Evolutionary conservation across 73 alveolate species (phyloP).

Genomic region (Breviolum minutum): DNA sequence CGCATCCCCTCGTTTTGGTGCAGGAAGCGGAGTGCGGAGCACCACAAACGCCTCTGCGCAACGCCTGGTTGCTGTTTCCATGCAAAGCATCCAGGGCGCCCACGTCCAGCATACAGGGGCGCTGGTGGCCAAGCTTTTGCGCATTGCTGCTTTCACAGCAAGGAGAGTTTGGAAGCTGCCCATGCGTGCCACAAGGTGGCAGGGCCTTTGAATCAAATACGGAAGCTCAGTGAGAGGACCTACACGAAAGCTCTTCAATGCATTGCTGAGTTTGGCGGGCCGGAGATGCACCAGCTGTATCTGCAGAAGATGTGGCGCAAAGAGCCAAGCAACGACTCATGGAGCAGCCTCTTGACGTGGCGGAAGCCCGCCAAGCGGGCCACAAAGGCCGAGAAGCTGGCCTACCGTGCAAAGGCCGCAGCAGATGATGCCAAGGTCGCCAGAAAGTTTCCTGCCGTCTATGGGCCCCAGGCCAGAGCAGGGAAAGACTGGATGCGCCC

Average conservation of each 20-base stretch:
- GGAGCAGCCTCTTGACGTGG: not conserved
- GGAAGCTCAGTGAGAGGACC: too few relatives aligned
- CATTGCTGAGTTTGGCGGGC: not conserved
- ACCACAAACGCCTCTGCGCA: not conserved
- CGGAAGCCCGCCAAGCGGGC: not conserved
- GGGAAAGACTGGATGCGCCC: not conserved
- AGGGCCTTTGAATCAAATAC: not conserved
- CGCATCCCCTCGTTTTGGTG: not conserved
- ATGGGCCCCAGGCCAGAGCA: not conserved
- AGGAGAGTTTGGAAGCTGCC: not conserved
- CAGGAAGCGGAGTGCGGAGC: not conserved
- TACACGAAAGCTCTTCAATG: not conserved
- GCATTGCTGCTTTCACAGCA: not conserved
- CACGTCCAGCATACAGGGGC: not conserved
- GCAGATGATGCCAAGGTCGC: not conserved
- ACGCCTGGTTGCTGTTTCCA: not conserved
- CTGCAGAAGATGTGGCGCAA: not conserved
- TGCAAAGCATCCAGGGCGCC: not conserved
- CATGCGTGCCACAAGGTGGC: not conserved
- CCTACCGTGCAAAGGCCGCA: not conserved
- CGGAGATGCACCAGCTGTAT: not conserved
- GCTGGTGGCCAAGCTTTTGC: not conserved
- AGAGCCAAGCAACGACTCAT: not conserved
- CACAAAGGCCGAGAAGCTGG: not conserved
- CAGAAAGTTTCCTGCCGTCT: conserved; percentile 3